phyloP scores from a whole-genome alignment of 1,284 basidiomycete species.

The Neolentinus lepideus region DNA sequence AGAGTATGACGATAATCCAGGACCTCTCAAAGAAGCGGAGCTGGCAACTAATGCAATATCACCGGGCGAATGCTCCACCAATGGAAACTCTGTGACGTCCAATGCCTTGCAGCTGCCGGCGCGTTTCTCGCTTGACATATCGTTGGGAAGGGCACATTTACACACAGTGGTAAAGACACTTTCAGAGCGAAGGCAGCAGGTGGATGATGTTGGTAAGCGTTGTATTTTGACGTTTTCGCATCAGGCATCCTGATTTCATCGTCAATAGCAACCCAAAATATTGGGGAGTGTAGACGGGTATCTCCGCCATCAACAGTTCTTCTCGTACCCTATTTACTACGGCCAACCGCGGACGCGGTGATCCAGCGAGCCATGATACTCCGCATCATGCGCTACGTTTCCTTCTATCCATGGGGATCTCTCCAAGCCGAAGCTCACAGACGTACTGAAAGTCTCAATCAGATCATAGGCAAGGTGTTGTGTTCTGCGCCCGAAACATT shows the following conservation, averaged over 20 bases:
- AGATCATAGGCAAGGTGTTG: constrained; percentile 43
- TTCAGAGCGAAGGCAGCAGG: background rate
- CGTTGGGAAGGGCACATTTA: background rate
- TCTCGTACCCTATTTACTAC: constrained; percentile 29
- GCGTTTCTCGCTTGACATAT: background rate
- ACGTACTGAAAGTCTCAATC: constrained; percentile 32
- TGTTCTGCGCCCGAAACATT: too few relatives aligned
- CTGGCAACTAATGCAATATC: background rate
- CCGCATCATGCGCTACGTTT: constrained; percentile 61
- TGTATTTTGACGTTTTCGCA: background rate
- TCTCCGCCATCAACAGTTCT: constrained; percentile 47
- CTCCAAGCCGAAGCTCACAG: constrained; percentile 50
- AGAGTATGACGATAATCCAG: background rate
- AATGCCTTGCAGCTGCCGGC: background rate
- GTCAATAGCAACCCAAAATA: constrained; percentile 18
- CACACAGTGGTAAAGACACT: background rate
- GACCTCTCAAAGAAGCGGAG: background rate
- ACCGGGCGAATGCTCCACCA: too few relatives aligned
- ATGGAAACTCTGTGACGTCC: background rate
- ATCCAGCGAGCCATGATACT: constrained; percentile 43
- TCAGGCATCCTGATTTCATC: background rate
- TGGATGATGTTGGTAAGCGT: background rate
- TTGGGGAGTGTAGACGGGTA: constrained; percentile 26
- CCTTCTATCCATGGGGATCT: constrained; percentile 70
- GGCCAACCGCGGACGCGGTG: constrained; percentile 24